Conservation (phyloP, 2,329 filamentous ascomycete species). For the Claviceps humidiphila region DNA sequence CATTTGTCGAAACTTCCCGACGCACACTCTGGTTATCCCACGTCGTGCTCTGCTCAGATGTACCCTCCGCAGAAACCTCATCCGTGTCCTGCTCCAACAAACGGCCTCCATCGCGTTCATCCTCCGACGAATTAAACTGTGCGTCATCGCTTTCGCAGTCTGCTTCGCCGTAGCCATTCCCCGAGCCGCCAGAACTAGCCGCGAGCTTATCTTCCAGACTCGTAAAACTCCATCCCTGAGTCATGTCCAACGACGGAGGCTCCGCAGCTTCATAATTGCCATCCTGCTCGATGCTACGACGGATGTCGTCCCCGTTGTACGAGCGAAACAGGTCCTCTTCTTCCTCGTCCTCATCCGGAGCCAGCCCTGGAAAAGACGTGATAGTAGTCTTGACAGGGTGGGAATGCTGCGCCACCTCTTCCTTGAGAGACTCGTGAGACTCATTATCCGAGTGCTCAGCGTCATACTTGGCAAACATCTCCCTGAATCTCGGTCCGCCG, state of each 20-base stretch:
- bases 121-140: constrained; percentile 27
- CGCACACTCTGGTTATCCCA: constrained; percentile 26
- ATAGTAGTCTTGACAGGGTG: constrained; percentile 32
- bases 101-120: constrained; percentile 16
- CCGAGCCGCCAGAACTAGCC: constrained; percentile 13
- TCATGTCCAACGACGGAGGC: constrained; percentile 19
- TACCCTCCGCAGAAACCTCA: constrained; percentile 13
- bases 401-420: constrained; percentile 27
- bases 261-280: constrained; percentile 19
- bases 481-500: constrained; percentile 62
- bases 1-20: constrained; percentile 24
- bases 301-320: constrained; percentile 21
- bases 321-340: constrained; percentile 19
- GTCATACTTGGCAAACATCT: constrained; percentile 53
- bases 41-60: constrained; percentile 7
- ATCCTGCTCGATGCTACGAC: constrained; percentile 32
- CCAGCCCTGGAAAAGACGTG: constrained; percentile 13
- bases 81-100: constrained; percentile 17
- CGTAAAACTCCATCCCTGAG: constrained; percentile 34
- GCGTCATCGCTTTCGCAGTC: constrained; percentile 31
- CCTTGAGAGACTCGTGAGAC: constrained; percentile 55
- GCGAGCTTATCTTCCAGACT: constrained; percentile 19
- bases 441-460: constrained; percentile 33
- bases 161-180: constrained; percentile 9
- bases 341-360: constrained; percentile 18